Evolutionary conservation across 768 basidiomycete genomes (phyloP).

Genomic region (Naganishia vaughanmartiniae): DNA sequence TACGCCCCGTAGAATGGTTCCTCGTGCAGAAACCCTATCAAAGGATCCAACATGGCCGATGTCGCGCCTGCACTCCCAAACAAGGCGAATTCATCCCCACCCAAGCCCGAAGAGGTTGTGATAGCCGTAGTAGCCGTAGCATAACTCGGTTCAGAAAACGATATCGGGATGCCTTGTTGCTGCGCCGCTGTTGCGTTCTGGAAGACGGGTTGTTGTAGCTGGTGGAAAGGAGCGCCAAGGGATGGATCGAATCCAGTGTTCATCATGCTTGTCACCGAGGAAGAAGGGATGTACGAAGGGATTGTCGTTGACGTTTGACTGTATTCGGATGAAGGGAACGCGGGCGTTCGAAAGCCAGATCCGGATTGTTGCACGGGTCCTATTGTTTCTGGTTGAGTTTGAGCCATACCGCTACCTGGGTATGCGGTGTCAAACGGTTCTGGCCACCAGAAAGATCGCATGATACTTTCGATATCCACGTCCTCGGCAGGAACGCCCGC

Average conservation of each 20-base stretch:
- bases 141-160: neutral
- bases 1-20: slow-evolving; percentile 17
- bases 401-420: neutral
- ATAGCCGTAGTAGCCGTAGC: neutral
- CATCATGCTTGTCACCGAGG: neutral
- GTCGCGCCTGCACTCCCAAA: slow-evolving; percentile 17
- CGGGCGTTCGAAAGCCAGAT: neutral
- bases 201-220: slow-evolving; percentile 16
- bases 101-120: neutral
- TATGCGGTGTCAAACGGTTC: slow-evolving; percentile 4
- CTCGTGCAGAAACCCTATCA: slow-evolving; percentile 21
- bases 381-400: neutral
- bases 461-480: slow-evolving; percentile 16
- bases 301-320: neutral
- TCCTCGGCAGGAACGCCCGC: neutral
- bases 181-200: neutral
- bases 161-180: neutral
- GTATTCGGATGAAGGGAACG: neutral
- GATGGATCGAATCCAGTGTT: slow-evolving; percentile 20
- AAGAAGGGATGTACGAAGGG: slow-evolving; percentile 2
- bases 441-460: slow-evolving; percentile 23
- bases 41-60: slow-evolving; percentile 13
- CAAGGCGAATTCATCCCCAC: neutral
- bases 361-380: neutral
- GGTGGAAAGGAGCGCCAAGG: slow-evolving; percentile 13